A percentile compares a stretch with the other conserved stretches of the same genome.
Evolutionary conservation across 1,139 yeast species (phyloP).

Genomic region (Geotrichum phurueaensis): DNA sequence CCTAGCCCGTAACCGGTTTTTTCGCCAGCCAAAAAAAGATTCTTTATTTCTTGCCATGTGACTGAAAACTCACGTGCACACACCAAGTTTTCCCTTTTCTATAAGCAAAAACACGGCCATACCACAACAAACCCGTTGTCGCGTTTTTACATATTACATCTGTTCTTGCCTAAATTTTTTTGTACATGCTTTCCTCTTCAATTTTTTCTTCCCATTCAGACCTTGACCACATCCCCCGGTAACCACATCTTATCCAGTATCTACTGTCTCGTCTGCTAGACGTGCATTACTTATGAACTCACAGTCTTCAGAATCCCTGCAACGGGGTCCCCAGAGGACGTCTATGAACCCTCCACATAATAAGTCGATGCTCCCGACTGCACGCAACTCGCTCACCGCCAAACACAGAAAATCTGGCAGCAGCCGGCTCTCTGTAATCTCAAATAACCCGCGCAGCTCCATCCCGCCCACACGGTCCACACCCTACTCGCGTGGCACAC

Average conservation of each 20-base stretch:
- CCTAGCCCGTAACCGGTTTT: too few species aligned
- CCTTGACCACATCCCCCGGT: too few species aligned
- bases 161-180: too few species aligned
- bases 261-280: neutral
- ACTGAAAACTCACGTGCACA: too few species aligned
- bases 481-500: conserved; percentile 14
- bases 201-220: neutral
- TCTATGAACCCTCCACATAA: neutral
- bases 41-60: too few species aligned
- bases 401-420: neutral
- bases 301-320: neutral
- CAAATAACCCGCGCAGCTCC: conserved; percentile 5
- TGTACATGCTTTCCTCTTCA: neutral
- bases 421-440: neutral
- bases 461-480: conserved; percentile 8
- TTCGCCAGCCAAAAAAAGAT: too few species aligned
- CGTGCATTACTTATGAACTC: neutral
- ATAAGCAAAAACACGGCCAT: too few species aligned
- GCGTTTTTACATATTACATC: too few species aligned
- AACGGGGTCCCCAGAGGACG: neutral
- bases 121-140: too few species aligned
- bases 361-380: neutral
- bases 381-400: neutral
- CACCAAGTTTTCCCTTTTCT: too few species aligned
- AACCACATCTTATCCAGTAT: too few species aligned